Evolutionary conservation across 352 stramenopile genomes (phyloP).

Genomic region (Globisporangium ultimum): DNA sequence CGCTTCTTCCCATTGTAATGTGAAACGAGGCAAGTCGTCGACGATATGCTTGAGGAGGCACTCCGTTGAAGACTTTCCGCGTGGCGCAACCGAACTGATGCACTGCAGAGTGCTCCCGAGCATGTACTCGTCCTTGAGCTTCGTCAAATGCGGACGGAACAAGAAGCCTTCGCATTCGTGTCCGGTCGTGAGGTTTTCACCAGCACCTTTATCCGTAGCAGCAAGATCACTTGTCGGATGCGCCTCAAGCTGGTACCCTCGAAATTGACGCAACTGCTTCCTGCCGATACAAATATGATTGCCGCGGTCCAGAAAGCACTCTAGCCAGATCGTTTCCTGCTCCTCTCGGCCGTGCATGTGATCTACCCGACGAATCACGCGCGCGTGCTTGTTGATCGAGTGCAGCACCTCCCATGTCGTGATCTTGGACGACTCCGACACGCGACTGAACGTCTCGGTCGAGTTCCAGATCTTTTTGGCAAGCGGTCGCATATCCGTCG

Average conservation of each 20-base stretch:
- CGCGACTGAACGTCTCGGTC: conserved; percentile 5
- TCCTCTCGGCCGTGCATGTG: conserved; percentile 14
- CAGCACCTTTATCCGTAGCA: too few relatives aligned
- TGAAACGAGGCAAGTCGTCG: conserved; percentile 34
- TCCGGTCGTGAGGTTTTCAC: too few relatives aligned
- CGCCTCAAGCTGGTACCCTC: conserved; percentile 20
- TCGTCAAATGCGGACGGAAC: conserved; percentile 22
- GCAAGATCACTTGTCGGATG: too few relatives aligned
- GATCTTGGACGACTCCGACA: background rate
- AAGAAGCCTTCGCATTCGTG: conserved; percentile 19
- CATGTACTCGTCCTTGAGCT: conserved; percentile 11
- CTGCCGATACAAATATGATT: conserved; percentile 37
- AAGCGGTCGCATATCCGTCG: conserved; percentile 26
- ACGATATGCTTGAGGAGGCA: conserved; percentile 29
- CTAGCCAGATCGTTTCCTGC: conserved; percentile 33
- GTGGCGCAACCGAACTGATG: conserved; percentile 26
- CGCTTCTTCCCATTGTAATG: conserved; percentile 43
- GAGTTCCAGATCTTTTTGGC: conserved; percentile 33
- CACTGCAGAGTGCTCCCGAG: conserved; percentile 37
- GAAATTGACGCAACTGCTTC: conserved; percentile 41
- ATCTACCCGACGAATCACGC: conserved; percentile 29
- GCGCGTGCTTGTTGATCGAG: conserved; percentile 23
- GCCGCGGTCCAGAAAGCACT: conserved; percentile 38
- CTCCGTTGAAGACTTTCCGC: conserved; percentile 3
- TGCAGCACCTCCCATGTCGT: conserved; percentile 24